Evolutionary conservation across 129 eudicot species (phyloP).

Genomic region (Flaveria linearis): DNA sequence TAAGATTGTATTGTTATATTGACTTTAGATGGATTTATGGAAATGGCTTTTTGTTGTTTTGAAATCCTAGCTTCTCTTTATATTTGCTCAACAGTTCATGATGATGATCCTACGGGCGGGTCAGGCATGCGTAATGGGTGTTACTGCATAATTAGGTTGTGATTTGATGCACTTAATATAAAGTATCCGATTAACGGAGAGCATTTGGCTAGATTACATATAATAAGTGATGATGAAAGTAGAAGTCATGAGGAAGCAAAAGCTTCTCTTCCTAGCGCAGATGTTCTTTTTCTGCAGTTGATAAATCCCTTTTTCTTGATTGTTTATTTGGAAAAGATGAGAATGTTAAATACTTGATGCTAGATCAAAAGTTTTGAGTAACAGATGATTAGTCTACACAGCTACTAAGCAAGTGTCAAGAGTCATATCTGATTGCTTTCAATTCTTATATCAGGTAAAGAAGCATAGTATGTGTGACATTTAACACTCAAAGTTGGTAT

Average conservation of each 20-base stretch:
- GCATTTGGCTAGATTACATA: neutral
- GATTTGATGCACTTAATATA: neutral
- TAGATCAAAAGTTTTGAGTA: neutral
- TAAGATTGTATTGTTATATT: constrained; percentile 35
- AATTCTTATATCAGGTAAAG: no score
- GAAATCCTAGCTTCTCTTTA: neutral
- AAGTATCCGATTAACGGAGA: neutral
- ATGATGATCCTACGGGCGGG: neutral
- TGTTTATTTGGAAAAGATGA: constrained; percentile 10
- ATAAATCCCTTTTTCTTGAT: neutral
- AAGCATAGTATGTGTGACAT: neutral
- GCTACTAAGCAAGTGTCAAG: no score
- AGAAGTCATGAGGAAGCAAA: no score
- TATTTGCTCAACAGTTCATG: neutral
- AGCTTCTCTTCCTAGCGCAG: neutral
- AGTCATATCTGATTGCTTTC: no score
- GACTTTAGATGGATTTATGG: constrained; percentile 31
- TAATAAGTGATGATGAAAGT: no score
- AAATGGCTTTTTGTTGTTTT: constrained; percentile 23
- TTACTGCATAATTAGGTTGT: neutral
- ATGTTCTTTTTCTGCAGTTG: constrained; percentile 17
- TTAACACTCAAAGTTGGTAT: neutral
- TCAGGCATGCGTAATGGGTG: neutral
- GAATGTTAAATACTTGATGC: neutral
- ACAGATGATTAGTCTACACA: constrained; percentile 11